phyloP scores from a whole-genome alignment of 2,329 filamentous ascomycete species.

The Colletotrichum costaricense region DNA sequence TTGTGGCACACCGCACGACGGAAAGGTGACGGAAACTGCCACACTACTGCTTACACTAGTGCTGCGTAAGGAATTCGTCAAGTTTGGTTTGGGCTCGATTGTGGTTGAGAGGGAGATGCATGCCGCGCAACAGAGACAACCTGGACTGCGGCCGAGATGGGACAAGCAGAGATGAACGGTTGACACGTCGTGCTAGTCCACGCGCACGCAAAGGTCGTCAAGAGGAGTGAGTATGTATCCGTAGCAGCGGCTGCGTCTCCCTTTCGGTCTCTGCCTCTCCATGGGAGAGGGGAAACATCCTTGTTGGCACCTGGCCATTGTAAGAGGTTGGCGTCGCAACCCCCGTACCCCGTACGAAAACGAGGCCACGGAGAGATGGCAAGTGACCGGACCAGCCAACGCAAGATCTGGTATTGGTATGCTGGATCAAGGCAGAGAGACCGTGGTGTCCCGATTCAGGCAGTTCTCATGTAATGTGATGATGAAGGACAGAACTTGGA shows the following conservation, averaged over 20 bases:
- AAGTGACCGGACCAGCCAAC: conserved; percentile 9
- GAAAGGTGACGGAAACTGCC: background rate
- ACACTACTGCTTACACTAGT: background rate
- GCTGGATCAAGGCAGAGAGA: background rate
- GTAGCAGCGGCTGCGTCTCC: background rate
- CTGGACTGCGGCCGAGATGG: conserved; percentile 3
- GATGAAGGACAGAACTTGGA: background rate
- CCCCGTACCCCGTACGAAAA: conserved; percentile 7
- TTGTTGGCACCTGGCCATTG: background rate
- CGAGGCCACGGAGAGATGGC: background rate
- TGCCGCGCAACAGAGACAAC: background rate
- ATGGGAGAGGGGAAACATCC: background rate
- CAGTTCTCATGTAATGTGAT: background rate
- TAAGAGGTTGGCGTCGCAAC: conserved; percentile 3
- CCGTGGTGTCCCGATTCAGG: no score
- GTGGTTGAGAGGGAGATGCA: conserved; percentile 1
- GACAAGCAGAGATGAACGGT: conserved; percentile 17
- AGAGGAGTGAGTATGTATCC: conserved; percentile 7
- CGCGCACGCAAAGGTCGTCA: conserved; percentile 7
- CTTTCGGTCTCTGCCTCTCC: background rate
- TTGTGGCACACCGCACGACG: no score
- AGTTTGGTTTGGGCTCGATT: background rate
- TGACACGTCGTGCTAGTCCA: conserved; percentile 11
- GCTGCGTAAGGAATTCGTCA: background rate
- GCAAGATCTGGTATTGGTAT: conserved; percentile 16